Evolutionary conservation across 2,329 filamentous ascomycete genomes (phyloP).

Genomic region (Albifimbria verrucaria): DNA sequence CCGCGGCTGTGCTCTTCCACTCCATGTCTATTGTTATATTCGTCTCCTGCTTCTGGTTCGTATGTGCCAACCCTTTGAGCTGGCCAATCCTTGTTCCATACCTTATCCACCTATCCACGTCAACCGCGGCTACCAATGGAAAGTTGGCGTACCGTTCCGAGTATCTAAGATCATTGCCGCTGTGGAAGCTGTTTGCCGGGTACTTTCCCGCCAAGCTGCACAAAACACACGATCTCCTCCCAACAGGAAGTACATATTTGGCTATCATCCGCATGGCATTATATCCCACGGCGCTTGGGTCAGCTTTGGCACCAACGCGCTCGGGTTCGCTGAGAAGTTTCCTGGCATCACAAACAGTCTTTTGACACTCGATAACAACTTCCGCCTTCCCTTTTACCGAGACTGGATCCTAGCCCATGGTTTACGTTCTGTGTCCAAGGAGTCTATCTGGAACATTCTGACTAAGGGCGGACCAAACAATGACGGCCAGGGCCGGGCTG

Average conservation of each 20-base stretch:
- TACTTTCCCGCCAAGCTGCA: constrained; percentile 92
- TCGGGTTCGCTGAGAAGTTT: constrained; percentile 83
- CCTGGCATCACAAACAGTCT: constrained; percentile 94
- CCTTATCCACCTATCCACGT: constrained; percentile 78
- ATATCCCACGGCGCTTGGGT: constrained; percentile 95
- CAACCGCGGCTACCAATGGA: constrained; percentile 73
- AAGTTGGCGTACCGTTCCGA: constrained; percentile 71
- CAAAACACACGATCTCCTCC: constrained; percentile 77
- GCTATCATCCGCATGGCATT: constrained; percentile 96
- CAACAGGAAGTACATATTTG: constrained; percentile 90
- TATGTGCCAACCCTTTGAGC: constrained; percentile 84
- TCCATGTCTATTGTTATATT: constrained; percentile 67
- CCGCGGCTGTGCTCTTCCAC: constrained; percentile 73
- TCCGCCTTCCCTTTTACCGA: constrained; percentile 87
- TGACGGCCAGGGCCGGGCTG: constrained; percentile 89
- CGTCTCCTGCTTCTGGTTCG: constrained; percentile 82
- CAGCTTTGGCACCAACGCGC: constrained; percentile 84
- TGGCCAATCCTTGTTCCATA: constrained; percentile 81
- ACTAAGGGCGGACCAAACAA: constrained; percentile 72
- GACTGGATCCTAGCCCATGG: constrained; percentile 93
- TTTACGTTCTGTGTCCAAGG: constrained; percentile 81
- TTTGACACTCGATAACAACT: constrained; percentile 92
- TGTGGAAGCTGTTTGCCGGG: constrained; percentile 87
- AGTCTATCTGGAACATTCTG: constrained; percentile 86
- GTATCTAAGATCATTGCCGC: constrained; percentile 65